Conservation (phyloP, 768 basidiomycete genomes). For the Mycena epipterygia region DNA sequence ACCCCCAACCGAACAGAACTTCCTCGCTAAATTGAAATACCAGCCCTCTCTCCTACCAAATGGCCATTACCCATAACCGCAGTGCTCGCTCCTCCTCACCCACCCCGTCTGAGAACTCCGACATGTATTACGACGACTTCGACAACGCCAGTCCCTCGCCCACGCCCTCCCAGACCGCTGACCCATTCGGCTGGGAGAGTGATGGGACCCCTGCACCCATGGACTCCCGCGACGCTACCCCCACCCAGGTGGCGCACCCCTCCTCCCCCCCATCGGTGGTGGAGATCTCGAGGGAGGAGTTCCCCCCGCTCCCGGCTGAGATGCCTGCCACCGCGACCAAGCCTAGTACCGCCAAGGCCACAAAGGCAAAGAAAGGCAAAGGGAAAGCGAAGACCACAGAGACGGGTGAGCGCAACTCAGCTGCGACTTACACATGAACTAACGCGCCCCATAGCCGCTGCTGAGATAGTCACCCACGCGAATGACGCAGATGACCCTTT, state of each 20-base stretch:
- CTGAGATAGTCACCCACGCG: no score
- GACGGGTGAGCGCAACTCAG: neutral
- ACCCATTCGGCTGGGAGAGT: neutral
- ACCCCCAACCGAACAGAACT: neutral
- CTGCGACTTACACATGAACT: no score
- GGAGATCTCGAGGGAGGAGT: neutral
- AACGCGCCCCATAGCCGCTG: no score
- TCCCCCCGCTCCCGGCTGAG: neutral
- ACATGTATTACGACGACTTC: neutral
- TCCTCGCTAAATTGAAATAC: neutral
- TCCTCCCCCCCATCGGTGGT: neutral
- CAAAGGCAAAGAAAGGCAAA: neutral
- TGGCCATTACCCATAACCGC: neutral
- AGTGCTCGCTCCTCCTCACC: neutral
- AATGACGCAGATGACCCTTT: neutral
- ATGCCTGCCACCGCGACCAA: neutral
- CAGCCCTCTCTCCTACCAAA: neutral
- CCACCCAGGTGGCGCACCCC: neutral
- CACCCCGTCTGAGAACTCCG: constrained; percentile 3
- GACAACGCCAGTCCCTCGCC: neutral
- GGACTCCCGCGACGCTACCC: neutral
- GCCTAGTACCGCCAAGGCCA: neutral
- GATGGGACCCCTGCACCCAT: neutral
- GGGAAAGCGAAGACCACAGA: neutral
- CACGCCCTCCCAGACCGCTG: constrained; percentile 1